Base-by-base conservation (phyloP, 352 stramenopile genomes). In the Phytopythium aichiense region DNA sequence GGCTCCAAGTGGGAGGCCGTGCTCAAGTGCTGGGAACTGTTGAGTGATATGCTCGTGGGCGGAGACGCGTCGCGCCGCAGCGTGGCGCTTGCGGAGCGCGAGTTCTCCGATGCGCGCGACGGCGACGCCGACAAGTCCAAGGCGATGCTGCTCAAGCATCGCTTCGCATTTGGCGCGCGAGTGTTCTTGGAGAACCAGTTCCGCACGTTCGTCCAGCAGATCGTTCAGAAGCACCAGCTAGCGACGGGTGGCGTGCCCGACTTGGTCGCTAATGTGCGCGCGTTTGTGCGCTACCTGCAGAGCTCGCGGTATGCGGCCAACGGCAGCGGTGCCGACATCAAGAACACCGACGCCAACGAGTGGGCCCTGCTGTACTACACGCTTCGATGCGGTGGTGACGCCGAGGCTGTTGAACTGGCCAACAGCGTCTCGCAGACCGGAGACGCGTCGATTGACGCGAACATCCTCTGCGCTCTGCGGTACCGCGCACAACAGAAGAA, bases 311-410 rank as follows among this genome's bases (percentile, higher is more conserved):
- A 87, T 61, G 68, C 72, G 43, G 71, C 72, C 2, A 74, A 66
- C 23, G 66, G 64, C n/a, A 75, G 61, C 52, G 72, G 70, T 22
- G 80, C 64, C 28, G 65, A 77, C 12, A 50, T 72, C 22, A 6
- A 35, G 31, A 51, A 25, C 38, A 37, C 50, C 2, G 76, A 91
- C 51, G 68, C 68, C 11, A 88, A 91, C 64, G 67, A 85, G 35
- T 95, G 86, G 86, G 69, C 84, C 1, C 61, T 92, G 52, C 46
- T 95, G 11, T 95, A 92, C 72, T 95, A 92, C 66, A 90, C 76
- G 25, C 56, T 95, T 18, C 86, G 86, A 38, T 90, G 80, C 31
- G 86, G 86, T 38, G 80, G 81, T 23, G 77, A 91, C 23, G 68
- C 85, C 28, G 86, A 95, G 63, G 84, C 84, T 9, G 71, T 85